Base-by-base conservation (phyloP, 495 filamentous ascomycete genomes). In the Lasiosphaeris hirsuta region DNA sequence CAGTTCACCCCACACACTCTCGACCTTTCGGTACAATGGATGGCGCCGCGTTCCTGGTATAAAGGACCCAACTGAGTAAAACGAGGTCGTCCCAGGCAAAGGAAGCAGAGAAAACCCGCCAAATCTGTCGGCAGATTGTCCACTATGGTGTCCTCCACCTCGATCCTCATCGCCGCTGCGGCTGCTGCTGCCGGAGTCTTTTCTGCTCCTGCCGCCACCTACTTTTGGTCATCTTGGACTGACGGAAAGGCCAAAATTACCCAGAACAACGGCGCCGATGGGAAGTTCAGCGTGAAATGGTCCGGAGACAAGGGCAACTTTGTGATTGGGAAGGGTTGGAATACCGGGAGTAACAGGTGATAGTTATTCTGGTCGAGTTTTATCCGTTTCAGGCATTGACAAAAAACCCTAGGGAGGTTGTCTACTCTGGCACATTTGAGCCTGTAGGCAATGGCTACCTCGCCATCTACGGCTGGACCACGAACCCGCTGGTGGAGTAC, bases 161-260 rank as follows among this genome's bases (percentile, higher is more conserved):
- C 53, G 0, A 1, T 47, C 15, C 10, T 46, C 42, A 14, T 39
- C 41, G n/a, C 40, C 41, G 14, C 49, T 36, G 1, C 23, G 1
- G 54, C 45, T 17, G 44, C 54, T 9, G 35, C 44, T 3, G 36
- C 40, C 13, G 46, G 36, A 4, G 54, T 50, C 40, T 17, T 30
- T 10, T 50, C 54, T 17, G 44, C 46, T 6, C 54, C 54, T 6
- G 81, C 57, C 17, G 57, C 42, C 46, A 56, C 13, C 44, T 86
- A 77, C 70, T 87, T 82, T 67, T 88, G 85, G 68, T 82, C 78
- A 7, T 87, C 78, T 73, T 87, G 85, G 85, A 84, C 77, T 33
- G 81, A 88, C 58, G 81, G 81, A n/a, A 75, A 71, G 33, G 75
- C 75, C 43, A 65, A 70, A 42, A 78, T 84, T 5, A 78, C 67